Percentiles rank a stretch among this genome's conserved stretches.
Conservation (phyloP, 371 early-diverging fungal genomes). For the Mortierella sp. region DNA sequence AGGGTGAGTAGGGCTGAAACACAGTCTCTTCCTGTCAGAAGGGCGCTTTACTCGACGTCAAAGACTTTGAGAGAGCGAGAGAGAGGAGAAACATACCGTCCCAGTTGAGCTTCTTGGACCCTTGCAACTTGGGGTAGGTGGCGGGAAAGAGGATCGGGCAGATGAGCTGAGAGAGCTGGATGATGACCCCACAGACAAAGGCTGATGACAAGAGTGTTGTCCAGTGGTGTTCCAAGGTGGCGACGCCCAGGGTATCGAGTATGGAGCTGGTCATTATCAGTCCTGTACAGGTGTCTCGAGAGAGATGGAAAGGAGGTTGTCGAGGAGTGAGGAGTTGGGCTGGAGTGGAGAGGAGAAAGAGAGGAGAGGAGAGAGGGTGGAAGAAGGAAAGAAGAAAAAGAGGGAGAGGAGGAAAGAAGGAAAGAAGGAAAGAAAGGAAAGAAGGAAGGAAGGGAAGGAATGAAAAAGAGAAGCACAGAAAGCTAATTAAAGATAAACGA, state of each 20-base stretch:
- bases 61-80: background rate
- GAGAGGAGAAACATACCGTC: conserved; percentile 33
- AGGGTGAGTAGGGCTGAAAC: background rate
- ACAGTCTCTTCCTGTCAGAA: background rate
- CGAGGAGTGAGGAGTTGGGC: background rate
- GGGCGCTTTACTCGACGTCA: background rate
- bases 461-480: background rate
- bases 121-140: conserved; percentile 71
- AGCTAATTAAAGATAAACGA: background rate
- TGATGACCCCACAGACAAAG: conserved; percentile 66
- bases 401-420: background rate
- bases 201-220: conserved; percentile 60
- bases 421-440: background rate
- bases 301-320: background rate
- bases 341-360: background rate
- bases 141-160: conserved; percentile 73
- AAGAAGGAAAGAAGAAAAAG: background rate
- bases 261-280: conserved; percentile 10
- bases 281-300: background rate
- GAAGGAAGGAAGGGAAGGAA: no score
- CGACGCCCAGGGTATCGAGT: conserved; percentile 54
- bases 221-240: conserved; percentile 62
- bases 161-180: conserved; percentile 68
- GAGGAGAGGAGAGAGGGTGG: background rate
- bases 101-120: conserved; percentile 62